A percentile compares a stretch with the other conserved stretches of the same genome.
Evolutionary conservation across 1,284 basidiomycete genomes (phyloP).

Genomic region (Marasmius tenuissimus): DNA sequence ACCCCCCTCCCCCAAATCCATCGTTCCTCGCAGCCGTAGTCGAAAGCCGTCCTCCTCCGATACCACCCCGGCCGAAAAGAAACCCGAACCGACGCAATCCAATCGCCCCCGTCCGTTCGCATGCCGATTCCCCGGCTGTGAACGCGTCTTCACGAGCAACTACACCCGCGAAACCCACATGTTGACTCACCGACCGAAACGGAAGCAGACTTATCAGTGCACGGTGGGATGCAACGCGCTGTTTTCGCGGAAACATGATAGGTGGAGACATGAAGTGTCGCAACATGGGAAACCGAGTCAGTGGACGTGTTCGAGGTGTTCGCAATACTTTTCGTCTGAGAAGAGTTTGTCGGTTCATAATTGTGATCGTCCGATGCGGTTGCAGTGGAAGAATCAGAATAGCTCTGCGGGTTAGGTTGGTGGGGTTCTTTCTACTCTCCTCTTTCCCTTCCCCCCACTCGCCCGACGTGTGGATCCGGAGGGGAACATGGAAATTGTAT

Average conservation of each 20-base stretch:
- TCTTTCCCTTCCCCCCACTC: not conserved
- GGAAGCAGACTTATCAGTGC: not conserved
- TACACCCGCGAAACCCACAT: constrained; percentile 1
- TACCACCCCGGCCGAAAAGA: not conserved
- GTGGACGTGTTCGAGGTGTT: not conserved
- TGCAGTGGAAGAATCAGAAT: constrained; percentile 1
- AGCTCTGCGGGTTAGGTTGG: not conserved
- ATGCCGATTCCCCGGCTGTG: not conserved
- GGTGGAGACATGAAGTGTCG: constrained; percentile 1
- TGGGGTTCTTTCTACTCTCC: not conserved
- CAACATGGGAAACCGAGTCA: not conserved
- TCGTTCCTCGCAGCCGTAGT: not conserved
- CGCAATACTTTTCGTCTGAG: constrained; percentile 1
- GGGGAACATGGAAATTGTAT: too few species aligned
- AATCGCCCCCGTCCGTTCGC: not conserved
- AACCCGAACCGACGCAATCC: not conserved
- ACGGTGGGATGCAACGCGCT: not conserved
- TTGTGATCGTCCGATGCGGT: not conserved
- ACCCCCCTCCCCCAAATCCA: not conserved
- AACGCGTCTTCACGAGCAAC: not conserved
- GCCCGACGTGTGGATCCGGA: too few species aligned
- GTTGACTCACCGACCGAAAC: not conserved
- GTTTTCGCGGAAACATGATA: constrained; percentile 4
- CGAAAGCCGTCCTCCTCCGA: not conserved
- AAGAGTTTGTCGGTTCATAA: not conserved